Evolutionary conservation across 345 rosid species (phyloP).

Genomic region (Citrus sinensis): DVS_A1.0 CM039166.1:26023501-26024000

Average conservation of each 20-base stretch:
- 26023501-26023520: constrained; percentile 1
- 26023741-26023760: neutral
- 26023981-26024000: neutral
- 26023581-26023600: neutral
- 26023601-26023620: neutral
- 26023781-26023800: neutral
- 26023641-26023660: neutral
- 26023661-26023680: neutral
- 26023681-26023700: neutral
- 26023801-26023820: neutral
- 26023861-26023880: neutral
- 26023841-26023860: neutral
- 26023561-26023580: neutral
- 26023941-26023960: constrained; percentile 1
- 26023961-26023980: neutral
- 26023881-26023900: neutral
- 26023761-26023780: neutral
- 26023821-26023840: neutral
- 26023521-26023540: constrained; percentile 11
- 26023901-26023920: constrained; percentile 8
- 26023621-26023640: neutral
- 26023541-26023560: neutral
- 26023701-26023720: neutral
- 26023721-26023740: neutral
- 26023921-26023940: neutral